phyloP scores from a whole-genome alignment of 768 basidiomycete species.

The Auriscalpium orientale region DNA sequence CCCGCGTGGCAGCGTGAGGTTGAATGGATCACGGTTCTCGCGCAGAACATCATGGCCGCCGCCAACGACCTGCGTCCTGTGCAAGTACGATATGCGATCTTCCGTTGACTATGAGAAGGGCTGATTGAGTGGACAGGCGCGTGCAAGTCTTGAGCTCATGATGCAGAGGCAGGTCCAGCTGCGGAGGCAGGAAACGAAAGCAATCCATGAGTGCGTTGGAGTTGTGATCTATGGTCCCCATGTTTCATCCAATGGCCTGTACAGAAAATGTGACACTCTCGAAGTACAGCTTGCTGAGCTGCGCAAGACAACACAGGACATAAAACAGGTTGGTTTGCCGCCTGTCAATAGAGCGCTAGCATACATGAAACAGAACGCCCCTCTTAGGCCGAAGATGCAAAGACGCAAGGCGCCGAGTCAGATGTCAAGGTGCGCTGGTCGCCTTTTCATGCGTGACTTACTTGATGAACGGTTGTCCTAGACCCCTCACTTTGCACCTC shows the following conservation, averaged over 20 bases:
- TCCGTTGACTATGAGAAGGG: not conserved
- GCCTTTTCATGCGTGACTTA: not conserved
- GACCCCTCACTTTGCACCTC: not conserved
- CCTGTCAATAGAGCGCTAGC: slow-evolving; percentile 2
- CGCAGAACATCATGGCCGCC: slow-evolving; percentile 84
- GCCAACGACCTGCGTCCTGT: slow-evolving; percentile 87
- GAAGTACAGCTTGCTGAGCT: slow-evolving; percentile 56
- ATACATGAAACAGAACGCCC: not conserved
- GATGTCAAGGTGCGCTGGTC: not conserved
- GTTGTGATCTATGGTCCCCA: not conserved
- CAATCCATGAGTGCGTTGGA: slow-evolving; percentile 55
- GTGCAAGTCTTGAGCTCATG: slow-evolving; percentile 75
- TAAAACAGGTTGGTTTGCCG: slow-evolving; percentile 10
- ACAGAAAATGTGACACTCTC: slow-evolving; percentile 67
- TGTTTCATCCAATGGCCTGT: not conserved
- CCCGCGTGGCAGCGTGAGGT: slow-evolving; percentile 72
- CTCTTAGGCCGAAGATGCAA: not conserved
- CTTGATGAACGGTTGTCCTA: not conserved
- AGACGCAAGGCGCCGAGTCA: not conserved
- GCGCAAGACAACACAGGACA: slow-evolving; percentile 21
- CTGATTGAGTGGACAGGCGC: slow-evolving; percentile 42
- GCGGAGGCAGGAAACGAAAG: slow-evolving; percentile 61
- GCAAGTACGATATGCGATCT: slow-evolving; percentile 42
- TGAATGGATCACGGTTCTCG: slow-evolving; percentile 75
- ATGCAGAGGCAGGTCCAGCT: slow-evolving; percentile 74